Evolutionary conservation across 2,329 filamentous ascomycete species (phyloP), one percentile per base, ranked within the genome.

Genomic region (Biscogniauxia marginata): DNA sequence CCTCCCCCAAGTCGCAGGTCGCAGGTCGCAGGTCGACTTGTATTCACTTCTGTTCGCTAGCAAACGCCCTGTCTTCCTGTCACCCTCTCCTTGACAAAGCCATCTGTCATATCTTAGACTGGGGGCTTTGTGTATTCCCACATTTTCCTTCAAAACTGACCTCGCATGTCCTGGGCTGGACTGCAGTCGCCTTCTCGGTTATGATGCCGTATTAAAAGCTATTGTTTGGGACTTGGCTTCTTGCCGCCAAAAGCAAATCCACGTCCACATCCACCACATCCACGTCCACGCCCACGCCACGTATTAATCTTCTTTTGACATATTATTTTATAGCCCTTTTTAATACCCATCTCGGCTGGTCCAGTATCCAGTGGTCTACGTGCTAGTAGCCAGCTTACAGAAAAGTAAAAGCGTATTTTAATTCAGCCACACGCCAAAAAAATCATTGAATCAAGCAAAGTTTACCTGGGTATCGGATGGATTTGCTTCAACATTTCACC

Each of bases 81-180:
- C n/a, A 4, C 20, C 39, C 18, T 21, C 39, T 23, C 30, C 34
- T 45, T 45, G 30, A 43, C 49, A 16, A 43, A 44, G 34, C 18
- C 39, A 7, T 51, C 39, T 45, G 49, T 51, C 34, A 51, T 43
- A 30, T 51, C 18, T 49, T 20, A 30, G n/a, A 30, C 43, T 44
- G 49, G 50, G 25, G 47, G 51, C 56, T 39, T 25, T 53, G 45
- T 54, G 20, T 55, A 44, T 47, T 58, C 49, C 24, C 49, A 54
- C 43, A 20, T 19, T 21, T 49, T 39, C n/a, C 30, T 9, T 39
- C 30, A 4, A 16, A 39, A 39, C 30, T 39, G 30, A 39, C 30
- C 30, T 39, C 13, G 30, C 30, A 39, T 39, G n/a, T 39, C 30
- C 30, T 39, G 30, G 30, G 6, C 30, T 39, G 30, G 30, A 3